These are phyloP conservation scores for Cercospora zeina DNA, from an alignment of 2,329 filamentous ascomycete genomes.

Conservation along the genomic window DNA sequence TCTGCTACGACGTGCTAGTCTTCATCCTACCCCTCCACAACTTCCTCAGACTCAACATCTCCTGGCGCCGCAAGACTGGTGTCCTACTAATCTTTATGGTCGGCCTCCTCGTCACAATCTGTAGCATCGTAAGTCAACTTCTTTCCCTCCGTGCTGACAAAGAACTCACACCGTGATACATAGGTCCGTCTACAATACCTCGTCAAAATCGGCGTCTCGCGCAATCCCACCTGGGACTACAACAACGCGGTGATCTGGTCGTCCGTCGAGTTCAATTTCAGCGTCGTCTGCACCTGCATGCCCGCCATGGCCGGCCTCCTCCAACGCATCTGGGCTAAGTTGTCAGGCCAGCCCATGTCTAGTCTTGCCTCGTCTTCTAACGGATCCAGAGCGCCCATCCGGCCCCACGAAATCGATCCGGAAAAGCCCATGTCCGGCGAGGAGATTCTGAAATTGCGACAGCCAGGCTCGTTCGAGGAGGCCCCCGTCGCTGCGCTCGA, in stretches of 20 bases:
- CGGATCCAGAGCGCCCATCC: constrained; percentile 24
- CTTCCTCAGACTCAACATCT: constrained; percentile 30
- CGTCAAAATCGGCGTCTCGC: constrained; percentile 25
- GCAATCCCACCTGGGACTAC: constrained; percentile 29
- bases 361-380: constrained; percentile 16
- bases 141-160: neutral
- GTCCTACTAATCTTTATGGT: constrained; percentile 29
- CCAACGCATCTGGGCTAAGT: constrained; percentile 24
- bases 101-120: constrained; percentile 26
- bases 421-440: constrained; percentile 24
- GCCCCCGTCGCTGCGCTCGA: constrained; percentile 12
- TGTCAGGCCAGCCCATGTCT: constrained; percentile 25
- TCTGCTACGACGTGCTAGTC: constrained; percentile 30
- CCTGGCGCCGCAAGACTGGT: constrained; percentile 26
- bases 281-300: constrained; percentile 28
- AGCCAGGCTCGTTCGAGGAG: constrained; percentile 16
- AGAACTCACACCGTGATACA: neutral
- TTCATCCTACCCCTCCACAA: constrained; percentile 30
- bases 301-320: constrained; percentile 27
- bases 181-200: constrained; percentile 26
- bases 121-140: constrained; percentile 21
- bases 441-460: constrained; percentile 26
- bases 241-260: constrained; percentile 25
- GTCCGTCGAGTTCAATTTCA: constrained; percentile 27
- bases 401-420: constrained; percentile 25